Evolutionary conservation across 495 filamentous ascomycete species (phyloP), one percentile per base, ranked within the genome.

Genomic region (Aspergillus leporis): DNA sequence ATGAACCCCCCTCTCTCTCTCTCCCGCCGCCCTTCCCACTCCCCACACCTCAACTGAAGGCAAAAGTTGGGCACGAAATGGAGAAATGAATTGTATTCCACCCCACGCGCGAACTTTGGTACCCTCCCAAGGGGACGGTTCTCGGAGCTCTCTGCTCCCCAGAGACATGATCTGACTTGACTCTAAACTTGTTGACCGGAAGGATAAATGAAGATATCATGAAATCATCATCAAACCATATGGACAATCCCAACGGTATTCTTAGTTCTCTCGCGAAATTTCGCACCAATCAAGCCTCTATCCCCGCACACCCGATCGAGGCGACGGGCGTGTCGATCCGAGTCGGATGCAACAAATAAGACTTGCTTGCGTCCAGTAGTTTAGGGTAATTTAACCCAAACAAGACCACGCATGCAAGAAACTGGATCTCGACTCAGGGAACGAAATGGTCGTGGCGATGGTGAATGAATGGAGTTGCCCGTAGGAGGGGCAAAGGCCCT

Each of bases 241-340:
- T 51, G 43, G 46, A 40, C 51, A 28, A 28, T 45, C 18, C 59
- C 55, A 62, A 67, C 59, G 61, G 61, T 58, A 47, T 21, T 47
- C 43, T 41, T 47, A 47, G 18, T 23, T 13, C 13, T 7, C 62
- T 70, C 63, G 70, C 69, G 61, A 64, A 71, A 68, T 74, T 65
- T 67, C 57, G 58, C 55, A 62, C 71, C 71, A 74, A 76, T 74
- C 60, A 67, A 13, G 52, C 36, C 32, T 21, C 21, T 45, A 63
- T 60, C 66, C 61, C 61, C 63, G 63, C 63, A 65, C 66, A 51
- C 62, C 66, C 32, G 48, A 61, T 56, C 51, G 23, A 68, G 67
- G 64, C 65, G 65, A 67, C 60, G 66, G 63, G 62, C 62, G 50
- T 67, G 72, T 65, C 66, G 68, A 73, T 75, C 72, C n/a, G 58